Evolutionary conservation across 2,329 filamentous ascomycete species (phyloP).

Genomic region (Fusarium oxysporum): DNA sequence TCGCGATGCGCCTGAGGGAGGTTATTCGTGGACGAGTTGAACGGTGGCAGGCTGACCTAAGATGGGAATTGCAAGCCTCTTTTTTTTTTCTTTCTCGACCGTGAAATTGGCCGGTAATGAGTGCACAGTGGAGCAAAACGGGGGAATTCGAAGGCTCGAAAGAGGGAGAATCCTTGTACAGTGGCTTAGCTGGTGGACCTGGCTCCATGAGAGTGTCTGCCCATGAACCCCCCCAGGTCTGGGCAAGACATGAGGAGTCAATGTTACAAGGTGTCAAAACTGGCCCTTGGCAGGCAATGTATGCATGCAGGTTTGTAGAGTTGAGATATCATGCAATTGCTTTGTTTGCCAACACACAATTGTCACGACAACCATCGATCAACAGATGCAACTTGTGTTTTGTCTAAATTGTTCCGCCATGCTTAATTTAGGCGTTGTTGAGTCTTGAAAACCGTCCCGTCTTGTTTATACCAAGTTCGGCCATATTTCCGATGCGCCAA

Average conservation of each 20-base stretch:
- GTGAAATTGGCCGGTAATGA: conserved; percentile 38
- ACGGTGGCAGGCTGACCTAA: conserved; percentile 22
- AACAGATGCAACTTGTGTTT: conserved; percentile 13
- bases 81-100: conserved; percentile 25
- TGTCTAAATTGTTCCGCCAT: conserved; percentile 4
- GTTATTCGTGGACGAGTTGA: conserved; percentile 31
- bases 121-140: conserved; percentile 33
- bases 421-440: conserved; percentile 17
- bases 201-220: conserved; percentile 24
- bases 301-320: conserved; percentile 21
- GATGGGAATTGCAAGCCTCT: conserved; percentile 32
- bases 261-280: background rate
- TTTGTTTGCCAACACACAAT: conserved; percentile 29
- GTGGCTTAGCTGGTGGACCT: conserved; percentile 36
- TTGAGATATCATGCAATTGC: conserved; percentile 17
- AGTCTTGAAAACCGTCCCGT: conserved; percentile 22
- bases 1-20: conserved; percentile 7
- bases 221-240: conserved; percentile 18
- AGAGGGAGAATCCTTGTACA: conserved; percentile 41
- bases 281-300: conserved; percentile 1
- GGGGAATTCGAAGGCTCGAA: conserved; percentile 27
- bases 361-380: conserved; percentile 40
- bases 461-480: conserved; percentile 24
- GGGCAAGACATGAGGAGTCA: conserved; percentile 18
- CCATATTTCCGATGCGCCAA: conserved; percentile 40